These are phyloP conservation scores for Spathaspora passalidarum DNA, from an alignment of 805 yeast genomes.

Conservation along the genomic window DNA sequence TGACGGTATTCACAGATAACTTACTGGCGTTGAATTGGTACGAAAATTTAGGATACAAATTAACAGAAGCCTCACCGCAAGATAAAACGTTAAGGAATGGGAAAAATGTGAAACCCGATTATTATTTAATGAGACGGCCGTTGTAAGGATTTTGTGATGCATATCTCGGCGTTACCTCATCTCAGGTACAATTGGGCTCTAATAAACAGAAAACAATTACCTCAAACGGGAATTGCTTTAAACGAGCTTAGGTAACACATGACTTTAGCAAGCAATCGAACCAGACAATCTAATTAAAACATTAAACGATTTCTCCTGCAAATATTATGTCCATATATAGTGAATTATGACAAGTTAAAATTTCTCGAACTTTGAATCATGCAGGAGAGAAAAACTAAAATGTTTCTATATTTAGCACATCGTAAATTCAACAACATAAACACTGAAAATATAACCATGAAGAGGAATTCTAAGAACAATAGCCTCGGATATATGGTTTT, in stretches of 20 bases:
- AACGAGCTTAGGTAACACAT: too few species aligned
- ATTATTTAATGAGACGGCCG: constrained; percentile 18
- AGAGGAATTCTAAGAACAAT: background rate
- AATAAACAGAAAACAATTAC: too few species aligned
- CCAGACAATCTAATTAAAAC: too few species aligned
- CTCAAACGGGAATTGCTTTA: too few species aligned
- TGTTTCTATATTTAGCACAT: background rate
- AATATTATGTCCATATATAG: too few species aligned
- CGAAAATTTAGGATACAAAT: constrained; percentile 32
- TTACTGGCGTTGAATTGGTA: constrained; percentile 44
- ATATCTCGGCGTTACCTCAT: too few species aligned
- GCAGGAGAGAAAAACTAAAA: background rate
- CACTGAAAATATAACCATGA: too few species aligned
- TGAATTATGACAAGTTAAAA: background rate
- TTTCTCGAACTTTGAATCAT: background rate
- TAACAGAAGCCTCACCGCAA: constrained; percentile 41
- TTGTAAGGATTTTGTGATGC: background rate
- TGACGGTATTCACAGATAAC: constrained; percentile 54
- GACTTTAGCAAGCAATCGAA: too few species aligned
- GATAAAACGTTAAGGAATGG: constrained; percentile 42
- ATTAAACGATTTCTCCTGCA: too few species aligned
- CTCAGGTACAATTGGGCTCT: too few species aligned
- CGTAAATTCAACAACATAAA: background rate
- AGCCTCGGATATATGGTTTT: too few species aligned
- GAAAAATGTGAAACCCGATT: constrained; percentile 39